Base-by-base conservation (phyloP, 371 early-diverging fungal species). In the Basidiobolus meristosporus region DNA sequence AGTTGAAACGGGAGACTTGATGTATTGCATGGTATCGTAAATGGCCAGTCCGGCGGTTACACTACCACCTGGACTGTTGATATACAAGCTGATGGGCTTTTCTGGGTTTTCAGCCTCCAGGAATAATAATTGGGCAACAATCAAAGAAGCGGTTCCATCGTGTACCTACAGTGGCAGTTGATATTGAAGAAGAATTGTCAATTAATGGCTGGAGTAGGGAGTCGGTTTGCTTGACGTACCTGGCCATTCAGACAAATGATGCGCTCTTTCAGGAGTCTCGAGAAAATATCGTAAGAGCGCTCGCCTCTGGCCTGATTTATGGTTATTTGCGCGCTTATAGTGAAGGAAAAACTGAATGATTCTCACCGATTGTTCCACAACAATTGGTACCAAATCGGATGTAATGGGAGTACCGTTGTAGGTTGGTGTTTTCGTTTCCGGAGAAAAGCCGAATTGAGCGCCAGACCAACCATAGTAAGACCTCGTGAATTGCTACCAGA, bases 41-140 rank as follows among this genome's bases (percentile, higher is more conserved):
- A 86, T 83, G 15, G 85, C 96, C 84, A 92, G 72, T 10, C 97
- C 93, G 7, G 90, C 78, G 4, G 95, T 92, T 15, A 96, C 95
- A 52, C 75, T 75, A 26, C 97, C 95, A 26, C 98, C 95, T 0
- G 98, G 98, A 26, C 80, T 80, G 55, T 96, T 96, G 60, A 97
- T 91, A 57, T 97, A 97, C 32, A 97, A 53, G 38, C 71, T 77
- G 43, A 97, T 88, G 10, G 82, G 87, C 51, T 89, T 90, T 36
- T 83, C 84, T 18, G 87, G 80, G 46, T 86, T 82, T 59, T 93
- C 93, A 6, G 92, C 80, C 45, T 97, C 98, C 28, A 95, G 67
- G 53, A 92, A 95, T 41, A 97, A 58, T 7, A 97, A 60, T 59
- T 93, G 95, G 0, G 98, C 98, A 1, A 92, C 84, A 28, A 95